Conservation (phyloP, 306 rosid species). For the Rosa rugosa region DNA sequence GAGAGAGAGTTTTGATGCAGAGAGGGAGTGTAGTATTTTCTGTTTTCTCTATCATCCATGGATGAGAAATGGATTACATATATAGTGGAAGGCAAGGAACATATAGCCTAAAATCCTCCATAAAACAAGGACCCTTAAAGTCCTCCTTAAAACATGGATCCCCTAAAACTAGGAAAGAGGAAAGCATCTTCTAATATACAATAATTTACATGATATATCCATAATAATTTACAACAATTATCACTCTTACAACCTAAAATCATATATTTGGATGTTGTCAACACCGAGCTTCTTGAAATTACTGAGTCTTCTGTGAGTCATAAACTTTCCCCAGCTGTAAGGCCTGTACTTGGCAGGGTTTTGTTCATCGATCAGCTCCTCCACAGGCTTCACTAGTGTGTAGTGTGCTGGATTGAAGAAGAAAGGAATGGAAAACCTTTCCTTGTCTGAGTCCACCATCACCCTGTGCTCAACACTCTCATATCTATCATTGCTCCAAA, state of each 20-base stretch:
- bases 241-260: background rate
- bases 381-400: slow-evolving; percentile 44
- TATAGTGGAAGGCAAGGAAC: too few relatives aligned
- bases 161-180: too few relatives aligned
- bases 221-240: too few relatives aligned
- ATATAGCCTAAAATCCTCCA: too few relatives aligned
- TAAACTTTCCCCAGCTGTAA: slow-evolving; percentile 59
- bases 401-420: slow-evolving; percentile 60
- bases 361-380: slow-evolving; percentile 39
- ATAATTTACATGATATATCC: too few relatives aligned
- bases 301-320: slow-evolving; percentile 27
- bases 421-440: slow-evolving; percentile 65
- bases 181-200: too few relatives aligned
- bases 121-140: too few relatives aligned
- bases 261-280: slow-evolving; percentile 43
- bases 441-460: slow-evolving; percentile 44
- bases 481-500: slow-evolving; percentile 71
- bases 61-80: too few relatives aligned
- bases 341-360: slow-evolving; percentile 48
- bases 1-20: too few relatives aligned
- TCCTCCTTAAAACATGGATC: too few relatives aligned
- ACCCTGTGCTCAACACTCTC: slow-evolving; percentile 79
- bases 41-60: too few relatives aligned
- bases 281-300: slow-evolving; percentile 51
- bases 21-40: too few relatives aligned